phyloP scores from a whole-genome alignment of 1,284 basidiomycete species.

The Leccinum griseonigrum region DNA sequence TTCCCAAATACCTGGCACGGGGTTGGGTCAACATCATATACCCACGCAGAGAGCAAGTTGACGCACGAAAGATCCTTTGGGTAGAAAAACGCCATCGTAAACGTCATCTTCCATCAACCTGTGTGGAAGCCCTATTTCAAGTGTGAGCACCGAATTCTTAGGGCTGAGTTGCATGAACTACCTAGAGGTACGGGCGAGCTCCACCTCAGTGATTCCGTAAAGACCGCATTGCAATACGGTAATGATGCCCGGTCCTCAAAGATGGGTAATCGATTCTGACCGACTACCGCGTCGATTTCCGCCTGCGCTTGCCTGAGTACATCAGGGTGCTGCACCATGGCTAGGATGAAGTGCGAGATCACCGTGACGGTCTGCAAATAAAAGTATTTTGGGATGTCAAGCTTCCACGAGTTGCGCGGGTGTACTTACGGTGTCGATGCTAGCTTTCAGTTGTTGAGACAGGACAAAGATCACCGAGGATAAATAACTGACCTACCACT shows the following conservation, averaged over 20 bases:
- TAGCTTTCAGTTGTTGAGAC: slow-evolving; percentile 29
- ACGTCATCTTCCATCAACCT: slow-evolving; percentile 47
- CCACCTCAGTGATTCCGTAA: slow-evolving; percentile 51
- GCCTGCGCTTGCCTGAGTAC: slow-evolving; percentile 49
- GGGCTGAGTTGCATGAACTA: slow-evolving; percentile 22
- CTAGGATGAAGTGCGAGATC: slow-evolving; percentile 56
- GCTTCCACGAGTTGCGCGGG: neutral
- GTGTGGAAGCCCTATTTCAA: slow-evolving; percentile 41
- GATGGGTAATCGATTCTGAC: slow-evolving; percentile 46
- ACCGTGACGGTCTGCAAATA: slow-evolving; percentile 43
- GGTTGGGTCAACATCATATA: slow-evolving; percentile 1
- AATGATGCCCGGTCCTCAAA: slow-evolving; percentile 48
- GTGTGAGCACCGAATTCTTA: neutral
- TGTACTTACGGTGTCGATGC: slow-evolving; percentile 56
- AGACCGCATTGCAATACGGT: slow-evolving; percentile 48
- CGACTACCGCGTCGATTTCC: slow-evolving; percentile 56
- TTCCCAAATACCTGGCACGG: slow-evolving; percentile 37
- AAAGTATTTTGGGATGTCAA: neutral
- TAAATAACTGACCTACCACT: slow-evolving; percentile 30
- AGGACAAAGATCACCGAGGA: neutral
- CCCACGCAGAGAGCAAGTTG: neutral
- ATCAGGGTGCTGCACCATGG: slow-evolving; percentile 54
- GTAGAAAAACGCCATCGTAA: slow-evolving; percentile 45
- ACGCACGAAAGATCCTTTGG: slow-evolving; percentile 45
- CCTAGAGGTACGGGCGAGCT: slow-evolving; percentile 51